These are phyloP conservation scores for Candida multigemmis DNA, from an alignment of 805 yeast genomes.

Conservation along the genomic window DNA sequence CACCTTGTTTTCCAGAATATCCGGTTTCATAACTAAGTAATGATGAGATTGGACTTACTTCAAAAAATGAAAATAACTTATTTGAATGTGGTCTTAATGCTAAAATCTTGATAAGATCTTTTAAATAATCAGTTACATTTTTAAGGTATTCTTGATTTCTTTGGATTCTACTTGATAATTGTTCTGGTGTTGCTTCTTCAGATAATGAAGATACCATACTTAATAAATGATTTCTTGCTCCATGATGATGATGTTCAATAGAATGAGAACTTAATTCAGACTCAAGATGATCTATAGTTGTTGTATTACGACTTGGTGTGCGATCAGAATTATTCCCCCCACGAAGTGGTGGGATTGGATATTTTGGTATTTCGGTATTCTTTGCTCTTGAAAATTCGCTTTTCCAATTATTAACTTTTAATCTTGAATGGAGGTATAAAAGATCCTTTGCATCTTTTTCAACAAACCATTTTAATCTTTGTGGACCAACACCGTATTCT, in stretches of 20 bases:
- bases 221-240: slow-evolving; percentile 22
- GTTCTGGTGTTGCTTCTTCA: slow-evolving; percentile 20
- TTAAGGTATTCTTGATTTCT: slow-evolving; percentile 30
- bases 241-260: too few relatives aligned
- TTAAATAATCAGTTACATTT: slow-evolving; percentile 59
- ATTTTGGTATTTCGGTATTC: slow-evolving; percentile 35
- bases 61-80: slow-evolving; percentile 77
- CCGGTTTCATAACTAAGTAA: slow-evolving; percentile 75
- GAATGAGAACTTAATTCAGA: too few relatives aligned
- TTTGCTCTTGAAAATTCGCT: slow-evolving; percentile 21
- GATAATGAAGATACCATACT: slow-evolving; percentile 11
- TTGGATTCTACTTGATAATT: slow-evolving; percentile 10
- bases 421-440: slow-evolving; percentile 56
- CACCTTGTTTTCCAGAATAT: slow-evolving; percentile 85
- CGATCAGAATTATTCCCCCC: slow-evolving; percentile 2
- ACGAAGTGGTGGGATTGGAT: slow-evolving; percentile 32
- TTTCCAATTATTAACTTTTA: slow-evolving; percentile 41
- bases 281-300: too few relatives aligned
- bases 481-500: slow-evolving; percentile 84
- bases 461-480: slow-evolving; percentile 73
- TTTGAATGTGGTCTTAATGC: slow-evolving; percentile 76
- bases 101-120: slow-evolving; percentile 47
- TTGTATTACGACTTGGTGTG: too few relatives aligned
- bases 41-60: slow-evolving; percentile 81
- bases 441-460: slow-evolving; percentile 66